Evolutionary conservation across 129 eudicot species (phyloP), one percentile per base, ranked within the genome.

Genomic region (Glebionis coronaria): DNA sequence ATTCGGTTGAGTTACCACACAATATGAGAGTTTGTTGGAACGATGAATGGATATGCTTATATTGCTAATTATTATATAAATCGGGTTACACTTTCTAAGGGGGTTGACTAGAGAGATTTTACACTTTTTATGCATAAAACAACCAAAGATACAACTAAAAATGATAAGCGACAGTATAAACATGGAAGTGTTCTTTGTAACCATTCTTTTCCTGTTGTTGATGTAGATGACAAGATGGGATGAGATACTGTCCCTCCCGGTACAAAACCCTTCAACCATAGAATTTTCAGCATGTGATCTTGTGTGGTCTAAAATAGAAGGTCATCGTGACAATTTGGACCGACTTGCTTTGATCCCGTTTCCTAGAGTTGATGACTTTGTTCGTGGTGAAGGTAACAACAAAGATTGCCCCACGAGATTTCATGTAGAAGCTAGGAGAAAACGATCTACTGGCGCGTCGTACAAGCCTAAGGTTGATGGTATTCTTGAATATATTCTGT

Each of bases 151-250:
- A 28, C 35, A 28, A 28, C 5, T 28, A 28, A 28, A 28, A 28
- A 4, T 28, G 35, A 3, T 28, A 28, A 29, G 38, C 38, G 7
- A 4, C 38, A 4, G 38, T 4, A 29, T 6, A 29, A 29, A 29
- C 38, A 29, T 29, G 38, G 2, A 35, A 35, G 42, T 35, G 3
- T 28, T 28, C 7, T 35, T 6, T 7, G n/a, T 35, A 35, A 35
- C 42, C 7, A 2, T 35, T 35, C 42, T 14, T 12, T 49, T 14
- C 19, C 3, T 47, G 3, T 47, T 49, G 9, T 7, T 7, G 40
- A 49, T 27, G 35, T 56, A 81, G 90, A 89, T 89, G 96, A 94
- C 96, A 20, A 79, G 96, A 75, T 89, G 96, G 96, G 96, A 89
- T 70, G 84, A 81, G 61, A 89, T 89, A 44, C 67, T 89, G 47